phyloP scores from a whole-genome alignment of 2,329 filamentous ascomycete species.

The Pseudogymnoascus sp. region DNA sequence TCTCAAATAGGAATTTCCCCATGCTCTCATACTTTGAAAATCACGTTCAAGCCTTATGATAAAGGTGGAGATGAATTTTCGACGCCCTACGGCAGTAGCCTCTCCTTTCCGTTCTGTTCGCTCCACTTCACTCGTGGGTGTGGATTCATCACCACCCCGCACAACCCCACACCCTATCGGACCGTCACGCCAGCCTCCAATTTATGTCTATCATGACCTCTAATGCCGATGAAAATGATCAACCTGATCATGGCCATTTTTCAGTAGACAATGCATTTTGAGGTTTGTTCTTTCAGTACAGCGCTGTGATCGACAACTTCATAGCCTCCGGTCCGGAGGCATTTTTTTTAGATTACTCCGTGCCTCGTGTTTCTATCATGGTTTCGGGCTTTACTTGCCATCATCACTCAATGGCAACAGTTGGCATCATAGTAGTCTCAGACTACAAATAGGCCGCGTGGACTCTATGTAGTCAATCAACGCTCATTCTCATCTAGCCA shows the following conservation, averaged over 20 bases:
- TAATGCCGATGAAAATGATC: not conserved
- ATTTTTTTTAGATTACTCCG: conserved; percentile 3
- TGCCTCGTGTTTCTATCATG: not conserved
- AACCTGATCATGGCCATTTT: not conserved
- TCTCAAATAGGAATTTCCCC: not conserved
- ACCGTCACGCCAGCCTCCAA: not conserved
- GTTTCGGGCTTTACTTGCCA: not conserved
- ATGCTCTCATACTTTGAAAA: not conserved
- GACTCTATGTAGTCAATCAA: not conserved
- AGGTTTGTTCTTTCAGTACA: not conserved
- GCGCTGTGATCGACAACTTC: not conserved
- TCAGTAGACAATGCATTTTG: not conserved
- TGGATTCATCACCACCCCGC: not conserved
- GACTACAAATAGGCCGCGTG: not conserved
- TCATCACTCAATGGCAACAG: not conserved
- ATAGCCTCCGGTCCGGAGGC: not conserved
- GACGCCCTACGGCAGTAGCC: not conserved
- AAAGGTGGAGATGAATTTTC: not conserved
- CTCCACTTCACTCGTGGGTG: not conserved
- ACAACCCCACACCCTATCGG: not conserved
- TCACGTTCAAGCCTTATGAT: not conserved
- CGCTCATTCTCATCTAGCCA: not conserved
- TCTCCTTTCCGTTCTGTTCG: not conserved
- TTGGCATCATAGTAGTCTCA: not conserved
- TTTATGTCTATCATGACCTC: not conserved